Conservation (phyloP, 805 yeast species). For the Candida pini region DNA sequence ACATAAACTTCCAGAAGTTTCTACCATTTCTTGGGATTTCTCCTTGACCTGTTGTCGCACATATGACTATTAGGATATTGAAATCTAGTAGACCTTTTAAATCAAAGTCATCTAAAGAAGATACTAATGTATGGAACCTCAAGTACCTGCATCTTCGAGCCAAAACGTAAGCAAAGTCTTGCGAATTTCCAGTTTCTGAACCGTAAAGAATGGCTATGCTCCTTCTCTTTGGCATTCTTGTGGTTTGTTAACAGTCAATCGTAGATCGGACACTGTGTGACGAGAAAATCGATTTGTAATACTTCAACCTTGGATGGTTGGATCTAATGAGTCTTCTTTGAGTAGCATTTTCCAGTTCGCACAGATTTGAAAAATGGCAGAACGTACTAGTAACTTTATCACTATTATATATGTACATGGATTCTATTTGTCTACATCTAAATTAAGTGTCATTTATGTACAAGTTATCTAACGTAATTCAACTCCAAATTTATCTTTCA, state of each 20-base stretch:
- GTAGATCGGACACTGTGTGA: too few relatives aligned
- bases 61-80: conserved; percentile 46
- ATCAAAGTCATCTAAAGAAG: conserved; percentile 57
- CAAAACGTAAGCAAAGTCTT: conserved; percentile 71
- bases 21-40: conserved; percentile 76
- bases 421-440: background rate
- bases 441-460: background rate
- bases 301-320: background rate
- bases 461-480: conserved; percentile 39
- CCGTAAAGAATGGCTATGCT: conserved; percentile 69
- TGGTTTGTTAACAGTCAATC: too few relatives aligned
- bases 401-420: background rate
- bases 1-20: conserved; percentile 69
- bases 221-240: conserved; percentile 16
- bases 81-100: conserved; percentile 48
- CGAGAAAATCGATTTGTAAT: background rate
- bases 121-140: conserved; percentile 42
- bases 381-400: background rate
- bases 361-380: too few relatives aligned
- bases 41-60: conserved; percentile 96
- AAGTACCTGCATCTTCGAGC: conserved; percentile 49
- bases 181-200: conserved; percentile 88
- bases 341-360: background rate
- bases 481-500: conserved; percentile 48
- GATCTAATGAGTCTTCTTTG: background rate